These are phyloP conservation scores for Panicum miliaceum DNA, from an alignment of 176 grass and related monocot species.

Conservation along the genomic window DNA sequence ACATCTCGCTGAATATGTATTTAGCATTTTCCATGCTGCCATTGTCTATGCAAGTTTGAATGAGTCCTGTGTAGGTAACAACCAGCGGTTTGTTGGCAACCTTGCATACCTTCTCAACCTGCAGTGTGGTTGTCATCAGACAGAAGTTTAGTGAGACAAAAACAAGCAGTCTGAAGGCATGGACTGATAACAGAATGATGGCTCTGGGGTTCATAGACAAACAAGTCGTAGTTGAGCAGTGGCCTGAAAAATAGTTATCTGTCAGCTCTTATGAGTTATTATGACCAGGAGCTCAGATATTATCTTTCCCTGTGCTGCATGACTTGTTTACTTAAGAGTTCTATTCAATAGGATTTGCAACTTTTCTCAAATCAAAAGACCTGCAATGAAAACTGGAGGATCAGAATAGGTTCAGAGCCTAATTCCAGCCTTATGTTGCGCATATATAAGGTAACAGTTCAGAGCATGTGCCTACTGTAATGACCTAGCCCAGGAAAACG, in stretches of 20 bases:
- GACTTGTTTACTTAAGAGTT: neutral
- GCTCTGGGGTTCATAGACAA: conserved; percentile 5
- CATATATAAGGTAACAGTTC: neutral
- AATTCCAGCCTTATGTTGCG: conserved; percentile 19
- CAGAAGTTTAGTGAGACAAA: conserved; percentile 21
- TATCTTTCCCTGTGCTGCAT: neutral
- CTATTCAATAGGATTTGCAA: neutral
- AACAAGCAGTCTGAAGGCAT: conserved; percentile 29
- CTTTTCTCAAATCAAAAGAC: conserved; percentile 31
- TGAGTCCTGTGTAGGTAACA: conserved; percentile 93
- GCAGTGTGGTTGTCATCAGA: conserved; percentile 43
- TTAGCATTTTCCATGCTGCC: conserved; percentile 79
- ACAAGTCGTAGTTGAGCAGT: neutral
- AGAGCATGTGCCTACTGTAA: conserved; percentile 13
- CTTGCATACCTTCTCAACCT: conserved; percentile 96
- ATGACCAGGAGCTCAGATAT: neutral
- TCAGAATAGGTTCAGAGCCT: neutral
- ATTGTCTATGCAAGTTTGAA: conserved; percentile 82
- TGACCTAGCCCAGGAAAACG: too few species aligned
- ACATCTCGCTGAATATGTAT: conserved; percentile 87
- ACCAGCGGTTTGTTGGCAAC: conserved; percentile 97
- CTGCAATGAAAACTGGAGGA: neutral
- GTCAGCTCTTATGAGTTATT: conserved; percentile 9
- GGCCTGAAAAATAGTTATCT: neutral
- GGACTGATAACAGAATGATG: conserved; percentile 1